Base-by-base conservation (phyloP, 169 alveolate species). In the Plasmodium chabaudi region DNA sequence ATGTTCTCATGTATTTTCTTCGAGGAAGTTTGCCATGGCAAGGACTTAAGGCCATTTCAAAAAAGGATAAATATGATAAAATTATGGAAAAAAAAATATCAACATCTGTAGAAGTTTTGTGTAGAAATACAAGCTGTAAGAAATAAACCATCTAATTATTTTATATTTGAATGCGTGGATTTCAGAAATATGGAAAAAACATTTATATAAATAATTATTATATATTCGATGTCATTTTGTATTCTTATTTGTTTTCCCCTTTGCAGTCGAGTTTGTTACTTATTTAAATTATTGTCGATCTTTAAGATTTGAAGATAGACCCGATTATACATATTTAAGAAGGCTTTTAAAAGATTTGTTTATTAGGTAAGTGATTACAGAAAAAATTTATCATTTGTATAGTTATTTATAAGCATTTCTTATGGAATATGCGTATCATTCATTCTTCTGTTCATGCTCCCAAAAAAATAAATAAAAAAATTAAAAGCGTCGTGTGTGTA, bases 21-120 rank as follows among this genome's bases (percentile, higher is more conserved):
- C 95, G 99, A 69, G 99, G 99, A 44, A 94, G 98, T 65, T 96
- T 99, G 23, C 99, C 99, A 17, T 99, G 99, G 99, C 99, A 99
- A 87, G 99, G 99, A 23, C 94, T 96, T 51, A 96, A 97, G 88
- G 99, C 99, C 60, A 96, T 95, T 5, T 96, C 97, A 57, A 97
- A 97, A 93, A 98, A 97, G 92, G 99, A 98, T 92, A 98, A 98
- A 93, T 98, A 98, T 90, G 99, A 98, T 90, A 98, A 98, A 93
- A 98, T 99, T 94, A 98, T 98, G 99, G 99, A 99, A 94, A 97
- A 97, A 91, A 99, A 99, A 89, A 97, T 98, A 91, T 96, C 98
- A 72, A 98, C 99, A 21, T 99, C 99, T 15, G 97, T 98, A 21
- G 99, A 98, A 88, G 93, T 97, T 17, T 94, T 99, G 51, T 98